Percentiles rank a stretch among this genome's conserved stretches.
Conservation (phyloP, 345 rosid genomes). For the Citrus inodora region DNA sequence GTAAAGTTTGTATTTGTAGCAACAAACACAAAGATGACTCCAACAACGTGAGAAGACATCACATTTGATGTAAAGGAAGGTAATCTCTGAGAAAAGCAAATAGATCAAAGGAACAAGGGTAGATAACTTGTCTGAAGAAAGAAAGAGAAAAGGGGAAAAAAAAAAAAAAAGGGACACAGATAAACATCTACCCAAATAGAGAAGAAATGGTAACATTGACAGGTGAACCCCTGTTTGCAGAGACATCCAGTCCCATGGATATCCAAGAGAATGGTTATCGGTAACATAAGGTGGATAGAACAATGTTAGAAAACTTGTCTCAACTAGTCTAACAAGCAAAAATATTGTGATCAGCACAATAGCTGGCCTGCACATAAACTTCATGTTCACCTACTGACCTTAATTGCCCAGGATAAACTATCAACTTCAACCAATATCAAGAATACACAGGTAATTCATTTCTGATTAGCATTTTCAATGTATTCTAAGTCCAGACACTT, state of each 20-base stretch:
- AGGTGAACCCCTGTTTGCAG: background rate
- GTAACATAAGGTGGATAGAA: background rate
- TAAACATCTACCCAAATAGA: too few relatives aligned
- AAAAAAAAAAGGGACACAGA: too few relatives aligned
- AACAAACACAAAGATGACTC: background rate
- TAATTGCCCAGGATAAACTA: background rate
- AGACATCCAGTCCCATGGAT: background rate
- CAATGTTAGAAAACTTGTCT: background rate
- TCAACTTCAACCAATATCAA: background rate
- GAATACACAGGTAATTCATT: background rate
- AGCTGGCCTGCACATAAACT: background rate
- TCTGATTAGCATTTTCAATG: background rate
- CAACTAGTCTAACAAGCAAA: background rate
- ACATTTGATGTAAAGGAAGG: background rate
- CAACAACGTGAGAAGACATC: background rate
- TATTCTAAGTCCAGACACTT: background rate
- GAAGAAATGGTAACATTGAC: background rate
- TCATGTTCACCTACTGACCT: background rate
- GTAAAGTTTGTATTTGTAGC: background rate
- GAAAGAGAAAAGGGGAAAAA: too few relatives aligned
- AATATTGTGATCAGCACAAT: background rate
- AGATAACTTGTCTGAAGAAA: background rate
- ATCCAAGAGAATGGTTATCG: background rate
- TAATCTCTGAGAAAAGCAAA: background rate
- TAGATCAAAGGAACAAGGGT: background rate